phyloP scores from a whole-genome alignment of 176 grass and related monocot species.

The Calamus simplicifolius region DNA sequence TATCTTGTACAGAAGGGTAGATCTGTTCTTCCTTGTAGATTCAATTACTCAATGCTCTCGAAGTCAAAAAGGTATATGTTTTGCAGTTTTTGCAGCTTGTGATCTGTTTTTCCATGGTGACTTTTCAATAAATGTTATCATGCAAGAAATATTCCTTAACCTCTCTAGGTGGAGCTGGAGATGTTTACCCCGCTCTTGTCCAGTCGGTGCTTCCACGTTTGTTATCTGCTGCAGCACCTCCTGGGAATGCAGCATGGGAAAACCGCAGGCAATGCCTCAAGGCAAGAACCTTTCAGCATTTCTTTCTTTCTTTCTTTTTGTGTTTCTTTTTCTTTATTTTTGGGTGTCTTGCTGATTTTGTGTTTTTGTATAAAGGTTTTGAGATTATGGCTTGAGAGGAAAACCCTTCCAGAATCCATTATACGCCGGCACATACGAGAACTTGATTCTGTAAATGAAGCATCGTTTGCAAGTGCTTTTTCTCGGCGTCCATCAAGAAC shows the following conservation, averaged over 20 bases:
- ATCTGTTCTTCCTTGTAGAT: constrained; percentile 95
- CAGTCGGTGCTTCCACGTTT: constrained; percentile 82
- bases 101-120: no score
- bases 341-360: neutral
- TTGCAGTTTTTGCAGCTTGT: neutral
- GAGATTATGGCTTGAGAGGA: constrained; percentile 96
- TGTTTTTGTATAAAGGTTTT: constrained; percentile 53
- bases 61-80: constrained; percentile 63
- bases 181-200: constrained; percentile 80
- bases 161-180: constrained; percentile 61
- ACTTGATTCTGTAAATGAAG: constrained; percentile 68
- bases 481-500: constrained; percentile 59
- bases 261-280: constrained; percentile 97
- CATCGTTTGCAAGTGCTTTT: constrained; percentile 50
- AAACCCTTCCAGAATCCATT: constrained; percentile 88
- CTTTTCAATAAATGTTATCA: no score
- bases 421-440: constrained; percentile 92
- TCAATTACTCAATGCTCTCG: constrained; percentile 90
- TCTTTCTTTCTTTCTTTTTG: neutral
- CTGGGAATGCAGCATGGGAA: constrained; percentile 88
- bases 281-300: constrained; percentile 39
- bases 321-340: neutral
- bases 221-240: constrained; percentile 70
- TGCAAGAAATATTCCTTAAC: constrained; percentile 11
- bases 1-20: constrained; percentile 79